Conservation (phyloP, 495 filamentous ascomycete species). For the Hypoxylon perforatum region DNA sequence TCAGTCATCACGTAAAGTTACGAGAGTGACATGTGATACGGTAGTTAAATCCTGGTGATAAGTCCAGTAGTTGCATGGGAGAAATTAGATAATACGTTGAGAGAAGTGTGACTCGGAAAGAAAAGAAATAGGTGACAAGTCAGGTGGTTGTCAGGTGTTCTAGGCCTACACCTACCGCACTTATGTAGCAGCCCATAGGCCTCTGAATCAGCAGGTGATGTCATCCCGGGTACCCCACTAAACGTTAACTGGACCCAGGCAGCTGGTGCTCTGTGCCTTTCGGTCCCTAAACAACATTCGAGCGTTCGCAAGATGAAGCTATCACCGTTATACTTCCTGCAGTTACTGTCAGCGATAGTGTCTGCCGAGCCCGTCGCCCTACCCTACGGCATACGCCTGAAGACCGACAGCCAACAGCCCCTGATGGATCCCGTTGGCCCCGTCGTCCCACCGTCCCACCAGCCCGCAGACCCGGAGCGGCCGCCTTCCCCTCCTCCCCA, state of each 20-base stretch:
- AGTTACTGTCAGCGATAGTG: constrained; percentile 30
- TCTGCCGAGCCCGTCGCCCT: constrained; percentile 31
- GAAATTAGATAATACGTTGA: background rate
- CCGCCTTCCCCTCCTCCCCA: constrained; percentile 56
- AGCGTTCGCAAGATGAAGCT: constrained; percentile 32
- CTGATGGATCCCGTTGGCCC: constrained; percentile 52
- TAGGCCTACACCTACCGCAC: too few species aligned
- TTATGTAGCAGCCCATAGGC: too few species aligned
- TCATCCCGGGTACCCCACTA: constrained; percentile 28
- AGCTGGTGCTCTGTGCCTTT: constrained; percentile 4
- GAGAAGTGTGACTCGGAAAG: background rate
- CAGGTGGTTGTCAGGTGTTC: constrained; percentile 6
- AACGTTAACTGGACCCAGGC: constrained; percentile 9
- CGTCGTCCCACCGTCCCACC: constrained; percentile 49
- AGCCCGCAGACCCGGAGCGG: constrained; percentile 48
- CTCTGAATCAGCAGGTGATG: constrained; percentile 17
- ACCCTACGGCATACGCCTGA: constrained; percentile 27
- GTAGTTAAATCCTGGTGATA: background rate
- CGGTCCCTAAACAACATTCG: background rate
- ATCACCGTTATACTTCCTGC: constrained; percentile 21
- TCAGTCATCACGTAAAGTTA: background rate
- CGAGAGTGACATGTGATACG: background rate
- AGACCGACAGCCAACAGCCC: constrained; percentile 42
- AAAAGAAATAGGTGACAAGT: background rate
- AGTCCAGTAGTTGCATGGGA: background rate